These are phyloP conservation scores for Pyrus pyrifolia DNA, from an alignment of 306 rosid species.

Conservation along the genomic window DNA sequence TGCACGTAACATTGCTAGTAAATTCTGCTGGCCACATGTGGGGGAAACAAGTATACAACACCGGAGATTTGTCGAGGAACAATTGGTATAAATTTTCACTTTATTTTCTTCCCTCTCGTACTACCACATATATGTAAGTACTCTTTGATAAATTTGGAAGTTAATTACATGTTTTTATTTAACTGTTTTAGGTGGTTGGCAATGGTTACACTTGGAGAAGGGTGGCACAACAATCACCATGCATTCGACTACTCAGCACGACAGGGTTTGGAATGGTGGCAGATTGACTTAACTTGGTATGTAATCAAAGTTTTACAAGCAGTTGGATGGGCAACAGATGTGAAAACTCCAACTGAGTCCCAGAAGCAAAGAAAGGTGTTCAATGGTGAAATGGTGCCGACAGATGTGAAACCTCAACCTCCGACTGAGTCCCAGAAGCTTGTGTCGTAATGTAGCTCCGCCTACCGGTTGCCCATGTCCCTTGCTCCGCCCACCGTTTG, in stretches of 20 bases:
- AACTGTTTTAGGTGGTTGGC: slow-evolving; percentile 63
- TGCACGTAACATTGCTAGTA: slow-evolving; percentile 77
- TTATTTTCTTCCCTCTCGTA: neutral
- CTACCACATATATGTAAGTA: neutral
- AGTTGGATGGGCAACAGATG: slow-evolving; percentile 63
- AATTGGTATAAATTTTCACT: slow-evolving; percentile 42
- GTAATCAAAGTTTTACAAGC: slow-evolving; percentile 50
- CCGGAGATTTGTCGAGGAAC: slow-evolving; percentile 75
- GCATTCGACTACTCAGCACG: slow-evolving; percentile 87
- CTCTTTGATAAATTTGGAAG: neutral
- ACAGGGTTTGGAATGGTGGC: slow-evolving; percentile 93
- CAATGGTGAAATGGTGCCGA: neutral
- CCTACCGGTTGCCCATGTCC: neutral
- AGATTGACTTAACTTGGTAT: slow-evolving; percentile 75
- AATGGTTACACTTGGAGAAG: slow-evolving; percentile 70
- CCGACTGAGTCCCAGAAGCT: neutral
- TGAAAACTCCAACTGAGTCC: slow-evolving; percentile 46
- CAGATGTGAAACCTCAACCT: neutral
- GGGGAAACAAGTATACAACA: slow-evolving; percentile 67
- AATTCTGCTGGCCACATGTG: slow-evolving; percentile 87
- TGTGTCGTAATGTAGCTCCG: neutral
- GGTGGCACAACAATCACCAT: slow-evolving; percentile 94
- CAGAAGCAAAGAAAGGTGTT: slow-evolving; percentile 33
- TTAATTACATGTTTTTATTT: neutral
- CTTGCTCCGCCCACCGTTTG: too few relatives aligned